phyloP scores from a whole-genome alignment of 2,329 filamentous ascomycete species.

The Fusarium hostae region DNA sequence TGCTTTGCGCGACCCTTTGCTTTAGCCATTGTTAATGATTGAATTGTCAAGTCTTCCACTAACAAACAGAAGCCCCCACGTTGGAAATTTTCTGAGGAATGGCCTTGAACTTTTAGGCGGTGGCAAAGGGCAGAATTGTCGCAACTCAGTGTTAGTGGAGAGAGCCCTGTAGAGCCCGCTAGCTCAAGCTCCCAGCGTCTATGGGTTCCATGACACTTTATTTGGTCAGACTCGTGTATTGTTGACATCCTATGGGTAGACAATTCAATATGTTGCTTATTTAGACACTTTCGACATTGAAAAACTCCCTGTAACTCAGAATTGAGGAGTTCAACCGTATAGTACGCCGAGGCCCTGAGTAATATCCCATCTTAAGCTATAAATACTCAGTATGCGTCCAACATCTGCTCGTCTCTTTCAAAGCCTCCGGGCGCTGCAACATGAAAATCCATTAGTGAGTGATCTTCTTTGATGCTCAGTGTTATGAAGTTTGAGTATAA shows the following conservation, averaged over 20 bases:
- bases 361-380: background rate
- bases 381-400: slow-evolving; percentile 51
- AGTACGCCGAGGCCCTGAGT: background rate
- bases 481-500: background rate
- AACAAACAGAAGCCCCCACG: slow-evolving; percentile 44
- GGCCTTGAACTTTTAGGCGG: slow-evolving; percentile 64
- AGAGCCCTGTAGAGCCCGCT: slow-evolving; percentile 18
- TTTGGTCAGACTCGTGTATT: slow-evolving; percentile 8
- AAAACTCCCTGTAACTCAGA: background rate
- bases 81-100: slow-evolving; percentile 49
- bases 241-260: background rate
- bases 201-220: slow-evolving; percentile 11
- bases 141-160: slow-evolving; percentile 5
- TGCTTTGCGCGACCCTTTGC: slow-evolving; percentile 66
- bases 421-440: slow-evolving; percentile 52
- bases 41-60: slow-evolving; percentile 25
- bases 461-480: background rate
- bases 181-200: slow-evolving; percentile 4
- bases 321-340: too few relatives aligned
- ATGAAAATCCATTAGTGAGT: slow-evolving; percentile 87
- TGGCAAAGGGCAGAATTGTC: slow-evolving; percentile 56
- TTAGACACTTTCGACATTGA: background rate
- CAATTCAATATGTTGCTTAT: background rate
- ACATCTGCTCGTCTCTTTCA: slow-evolving; percentile 53
- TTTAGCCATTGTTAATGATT: slow-evolving; percentile 59